These are phyloP conservation scores for Theileria equi DNA, from an alignment of 169 alveolate genomes.

Conservation along the genomic window DNA sequence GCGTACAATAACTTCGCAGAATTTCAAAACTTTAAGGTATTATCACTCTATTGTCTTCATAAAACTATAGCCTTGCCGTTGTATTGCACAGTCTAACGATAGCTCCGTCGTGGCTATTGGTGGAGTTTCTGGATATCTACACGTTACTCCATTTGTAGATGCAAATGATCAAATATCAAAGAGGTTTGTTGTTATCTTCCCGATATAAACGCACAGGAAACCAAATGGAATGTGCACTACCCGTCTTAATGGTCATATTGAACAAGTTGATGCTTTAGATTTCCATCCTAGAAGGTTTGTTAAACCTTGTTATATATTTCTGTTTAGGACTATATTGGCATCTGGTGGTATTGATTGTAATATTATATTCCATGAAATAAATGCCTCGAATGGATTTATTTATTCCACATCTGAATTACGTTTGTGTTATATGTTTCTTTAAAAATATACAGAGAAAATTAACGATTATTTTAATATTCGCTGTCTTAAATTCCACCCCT, in stretches of 20 bases:
- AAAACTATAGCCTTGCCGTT: conserved; percentile 43
- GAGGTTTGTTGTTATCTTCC: conserved; percentile 2
- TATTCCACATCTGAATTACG: conserved; percentile 48
- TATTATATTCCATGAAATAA: conserved; percentile 60
- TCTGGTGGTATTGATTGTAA: conserved; percentile 71
- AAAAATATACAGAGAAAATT: conserved; percentile 11
- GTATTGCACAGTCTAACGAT: conserved; percentile 56
- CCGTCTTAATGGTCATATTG: conserved; percentile 44
- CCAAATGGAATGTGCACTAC: conserved; percentile 47
- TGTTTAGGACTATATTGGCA: conserved; percentile 58
- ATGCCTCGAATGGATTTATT: conserved; percentile 42
- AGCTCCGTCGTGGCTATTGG: conserved; percentile 46
- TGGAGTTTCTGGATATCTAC: conserved; percentile 53
- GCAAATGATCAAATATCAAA: conserved; percentile 3
- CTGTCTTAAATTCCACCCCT: conserved; percentile 69
- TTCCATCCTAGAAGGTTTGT: conserved; percentile 58
- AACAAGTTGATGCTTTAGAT: conserved; percentile 52
- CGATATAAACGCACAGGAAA: conserved; percentile 3
- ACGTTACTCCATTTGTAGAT: conserved; percentile 50
- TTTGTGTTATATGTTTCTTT: conserved; percentile 4
- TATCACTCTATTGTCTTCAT: neutral
- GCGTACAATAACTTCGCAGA: conserved; percentile 27
- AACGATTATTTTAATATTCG: conserved; percentile 42
- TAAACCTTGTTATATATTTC: conserved; percentile 3
- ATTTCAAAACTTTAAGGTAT: conserved; percentile 45